A percentile compares a stretch with the other conserved stretches of the same genome.
phyloP scores from a whole-genome alignment of 2,329 filamentous ascomycete genomes.

The Sporothrix variecibatus region DNA sequence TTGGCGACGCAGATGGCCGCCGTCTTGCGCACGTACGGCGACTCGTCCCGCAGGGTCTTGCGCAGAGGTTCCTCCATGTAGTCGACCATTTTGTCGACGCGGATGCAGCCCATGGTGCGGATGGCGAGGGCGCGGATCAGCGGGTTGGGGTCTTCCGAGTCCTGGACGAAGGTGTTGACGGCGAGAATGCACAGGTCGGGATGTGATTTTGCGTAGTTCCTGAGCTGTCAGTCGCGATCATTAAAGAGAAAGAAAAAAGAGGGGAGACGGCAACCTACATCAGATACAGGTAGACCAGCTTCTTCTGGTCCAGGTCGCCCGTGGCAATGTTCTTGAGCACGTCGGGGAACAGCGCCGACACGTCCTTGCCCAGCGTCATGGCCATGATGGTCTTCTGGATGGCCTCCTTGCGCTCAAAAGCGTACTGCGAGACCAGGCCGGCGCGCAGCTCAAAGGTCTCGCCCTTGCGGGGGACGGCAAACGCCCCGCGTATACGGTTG shows the following conservation, averaged over 20 bases:
- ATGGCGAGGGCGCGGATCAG: constrained; percentile 93
- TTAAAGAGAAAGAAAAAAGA: background rate
- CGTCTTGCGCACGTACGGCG: constrained; percentile 96
- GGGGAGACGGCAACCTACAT: constrained; percentile 63
- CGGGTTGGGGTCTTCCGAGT: constrained; percentile 97
- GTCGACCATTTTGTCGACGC: constrained; percentile 99
- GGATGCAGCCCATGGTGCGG: constrained; percentile 96
- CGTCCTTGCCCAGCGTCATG: constrained; percentile 98
- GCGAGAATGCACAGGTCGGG: constrained; percentile 97
- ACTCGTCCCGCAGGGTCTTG: constrained; percentile 96
- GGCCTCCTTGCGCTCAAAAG: constrained; percentile 96
- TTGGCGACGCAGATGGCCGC: constrained; percentile 98
- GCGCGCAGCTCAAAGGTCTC: constrained; percentile 97
- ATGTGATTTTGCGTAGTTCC: constrained; percentile 99
- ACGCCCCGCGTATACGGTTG: constrained; percentile 92
- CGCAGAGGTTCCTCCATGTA: constrained; percentile 98
- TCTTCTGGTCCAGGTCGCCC: constrained; percentile 93
- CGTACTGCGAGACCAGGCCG: constrained; percentile 96
- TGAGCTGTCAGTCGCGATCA: constrained; percentile 41
- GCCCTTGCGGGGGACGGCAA: constrained; percentile 90
- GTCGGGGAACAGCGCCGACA: constrained; percentile 94
- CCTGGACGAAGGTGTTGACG: constrained; percentile 98
- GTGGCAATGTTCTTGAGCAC: constrained; percentile 99
- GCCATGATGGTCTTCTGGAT: constrained; percentile 99
- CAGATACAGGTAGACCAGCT: constrained; percentile 96